Percentiles rank a stretch among this genome's conserved stretches.
These are phyloP conservation scores for Stachybotrys chlorohalonatus DNA, from an alignment of 2,329 filamentous ascomycete genomes.

Conservation along the genomic window DNA sequence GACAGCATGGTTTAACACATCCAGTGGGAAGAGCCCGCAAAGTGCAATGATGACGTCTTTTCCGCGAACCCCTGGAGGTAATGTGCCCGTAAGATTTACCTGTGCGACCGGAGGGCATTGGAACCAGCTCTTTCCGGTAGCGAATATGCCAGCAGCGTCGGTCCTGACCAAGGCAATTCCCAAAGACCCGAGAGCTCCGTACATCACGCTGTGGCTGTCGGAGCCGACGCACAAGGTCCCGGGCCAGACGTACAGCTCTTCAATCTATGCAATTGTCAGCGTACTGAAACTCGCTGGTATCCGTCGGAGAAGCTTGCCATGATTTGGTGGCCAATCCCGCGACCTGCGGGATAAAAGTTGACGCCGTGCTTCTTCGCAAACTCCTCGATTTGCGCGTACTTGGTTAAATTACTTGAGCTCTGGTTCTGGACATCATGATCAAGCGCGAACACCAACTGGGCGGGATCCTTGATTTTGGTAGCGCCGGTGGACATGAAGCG, in stretches of 20 bases:
- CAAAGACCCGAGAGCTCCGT: conserved; percentile 41
- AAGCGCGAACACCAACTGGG: conserved; percentile 72
- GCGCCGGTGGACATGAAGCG: conserved; percentile 78
- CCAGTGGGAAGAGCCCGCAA: conserved; percentile 75
- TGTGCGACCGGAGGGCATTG: conserved; percentile 78
- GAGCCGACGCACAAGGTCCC: conserved; percentile 74
- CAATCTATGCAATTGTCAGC: conserved; percentile 4
- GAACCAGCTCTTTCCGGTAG: conserved; percentile 78
- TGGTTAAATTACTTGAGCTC: conserved; percentile 66
- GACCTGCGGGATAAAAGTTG: conserved; percentile 66
- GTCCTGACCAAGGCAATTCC: conserved; percentile 80
- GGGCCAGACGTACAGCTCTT: conserved; percentile 69
- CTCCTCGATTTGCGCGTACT: conserved; percentile 72
- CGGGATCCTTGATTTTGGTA: conserved; percentile 55
- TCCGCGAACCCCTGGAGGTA: conserved; percentile 73
- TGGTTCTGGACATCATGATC: conserved; percentile 89
- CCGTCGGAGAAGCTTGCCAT: conserved; percentile 29
- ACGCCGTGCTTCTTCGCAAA: conserved; percentile 75
- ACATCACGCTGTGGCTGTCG: conserved; percentile 73
- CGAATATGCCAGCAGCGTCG: conserved; percentile 80
- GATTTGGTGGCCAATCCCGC: conserved; percentile 84
- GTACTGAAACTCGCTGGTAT: neutral
- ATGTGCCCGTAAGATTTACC: conserved; percentile 59
- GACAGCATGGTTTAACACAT: conserved; percentile 83
- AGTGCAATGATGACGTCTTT: conserved; percentile 93